Base-by-base conservation (phyloP, 257 asterid species). In the Plantago elongata region DNA sequence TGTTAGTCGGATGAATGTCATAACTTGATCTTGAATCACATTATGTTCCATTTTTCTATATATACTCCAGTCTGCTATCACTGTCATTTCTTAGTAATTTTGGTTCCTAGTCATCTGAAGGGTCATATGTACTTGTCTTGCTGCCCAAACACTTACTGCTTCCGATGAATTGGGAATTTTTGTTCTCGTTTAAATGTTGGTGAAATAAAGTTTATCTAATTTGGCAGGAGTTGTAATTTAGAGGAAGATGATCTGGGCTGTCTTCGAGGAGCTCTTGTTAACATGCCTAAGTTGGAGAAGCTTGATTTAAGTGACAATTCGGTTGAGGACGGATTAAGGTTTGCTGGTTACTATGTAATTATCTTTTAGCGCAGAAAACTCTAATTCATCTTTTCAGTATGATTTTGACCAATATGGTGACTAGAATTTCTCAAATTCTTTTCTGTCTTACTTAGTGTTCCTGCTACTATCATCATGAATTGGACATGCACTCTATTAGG, bases 291-390 rank as follows among this genome's bases (percentile, higher is more conserved):
- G 75, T 72, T 93, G 80, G 85, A 87, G 75, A 75, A 69, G 65
- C 95, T 93, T 65, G 97, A 93, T 84, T 74, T 93, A 69, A 87
- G 97, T 75, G 89, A 87, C 62, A 93, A 93, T 69, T 72, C 79
- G 16, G 77, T 93, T 14, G 91, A 79, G 81, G 95, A 81, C 45
- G 97, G 99, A 72, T 67, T 84, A 67, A 70, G 76, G 99, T 92
- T 57, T 27, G 82, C 58, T 69, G 38, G 56, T 57, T 67, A 40
- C 56, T 14, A 11, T 51, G 38, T 68, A 48, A 45, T 15, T 1
- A 22, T 22, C 27, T 22, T 22, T 22, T 22, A 22, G 27, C 27
- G 27, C 2, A 22, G 1, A 22, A 22, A 22, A 22, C 27, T 22
- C 8, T 34, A 34, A 5, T 34, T 34, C 40, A 34, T 4, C 40